Evolutionary conservation across 768 basidiomycete species (phyloP).

Genomic region (Vararia minispora): DNA sequence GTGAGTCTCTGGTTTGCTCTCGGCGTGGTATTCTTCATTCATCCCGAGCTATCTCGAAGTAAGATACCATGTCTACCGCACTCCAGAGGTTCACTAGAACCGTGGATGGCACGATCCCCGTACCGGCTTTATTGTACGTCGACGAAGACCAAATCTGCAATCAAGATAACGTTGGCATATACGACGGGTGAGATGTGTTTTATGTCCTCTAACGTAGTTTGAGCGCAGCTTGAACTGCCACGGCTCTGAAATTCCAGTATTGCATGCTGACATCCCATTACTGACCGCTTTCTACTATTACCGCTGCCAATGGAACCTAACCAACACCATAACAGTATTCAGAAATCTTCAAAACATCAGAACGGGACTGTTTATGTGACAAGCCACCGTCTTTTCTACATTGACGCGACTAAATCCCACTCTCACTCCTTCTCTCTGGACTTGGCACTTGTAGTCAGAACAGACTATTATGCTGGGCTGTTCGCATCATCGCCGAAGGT

Average conservation of each 20-base stretch:
- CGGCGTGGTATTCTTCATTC: too few species aligned
- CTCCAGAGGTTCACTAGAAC: constrained; percentile 42
- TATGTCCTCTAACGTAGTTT: too few species aligned
- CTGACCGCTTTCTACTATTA: neutral
- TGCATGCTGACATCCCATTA: too few species aligned
- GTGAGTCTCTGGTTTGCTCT: too few species aligned
- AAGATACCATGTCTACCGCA: constrained; percentile 29
- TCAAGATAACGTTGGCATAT: constrained; percentile 80
- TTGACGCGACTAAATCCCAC: constrained; percentile 40
- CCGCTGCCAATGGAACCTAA: constrained; percentile 7
- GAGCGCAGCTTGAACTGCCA: too few species aligned
- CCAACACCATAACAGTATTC: constrained; percentile 43
- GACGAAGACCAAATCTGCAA: constrained; percentile 69
- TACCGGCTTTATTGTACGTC: constrained; percentile 63
- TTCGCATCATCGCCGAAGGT: constrained; percentile 86
- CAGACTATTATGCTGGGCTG: constrained; percentile 83
- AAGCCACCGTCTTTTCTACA: constrained; percentile 78
- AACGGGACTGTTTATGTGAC: constrained; percentile 63
- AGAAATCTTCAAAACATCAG: constrained; percentile 77
- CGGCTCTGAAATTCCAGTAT: too few species aligned
- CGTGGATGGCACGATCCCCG: constrained; percentile 70
- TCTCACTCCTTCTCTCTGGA: constrained; percentile 56
- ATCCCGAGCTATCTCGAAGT: constrained; percentile 4
- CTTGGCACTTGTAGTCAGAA: constrained; percentile 55
- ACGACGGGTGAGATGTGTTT: constrained; percentile 63